Conservation (phyloP, 257 asterid species). For the Nicotiana undulata region DNA sequence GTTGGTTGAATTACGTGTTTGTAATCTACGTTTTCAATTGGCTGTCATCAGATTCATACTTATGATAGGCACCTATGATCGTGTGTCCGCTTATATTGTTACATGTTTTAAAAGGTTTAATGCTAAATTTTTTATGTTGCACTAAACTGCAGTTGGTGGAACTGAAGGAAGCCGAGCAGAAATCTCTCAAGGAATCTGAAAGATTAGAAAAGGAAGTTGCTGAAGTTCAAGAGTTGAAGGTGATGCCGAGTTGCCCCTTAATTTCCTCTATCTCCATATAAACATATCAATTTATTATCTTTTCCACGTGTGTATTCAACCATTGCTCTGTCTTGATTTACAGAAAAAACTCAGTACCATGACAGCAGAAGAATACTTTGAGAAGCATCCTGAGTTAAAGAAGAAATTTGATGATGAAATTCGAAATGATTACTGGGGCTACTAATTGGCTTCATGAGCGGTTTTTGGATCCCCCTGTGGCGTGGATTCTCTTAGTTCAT, state of each 20-base stretch:
- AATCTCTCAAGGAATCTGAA: conserved; percentile 69
- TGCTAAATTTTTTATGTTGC: not conserved
- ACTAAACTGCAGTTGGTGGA: conserved; percentile 64
- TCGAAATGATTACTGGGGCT: conserved; percentile 42
- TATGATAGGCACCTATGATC: not conserved
- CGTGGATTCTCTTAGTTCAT: conserved; percentile 27
- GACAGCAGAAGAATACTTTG: conserved; percentile 96
- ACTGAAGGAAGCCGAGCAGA: conserved; percentile 81
- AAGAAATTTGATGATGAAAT: conserved; percentile 50
- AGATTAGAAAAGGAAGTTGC: conserved; percentile 85
- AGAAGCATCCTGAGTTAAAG: conserved; percentile 88
- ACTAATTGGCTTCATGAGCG: conserved; percentile 5
- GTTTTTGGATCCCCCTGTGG: not conserved
- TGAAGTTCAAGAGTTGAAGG: conserved; percentile 84
- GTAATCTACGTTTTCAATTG: not conserved
- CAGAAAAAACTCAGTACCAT: conserved; percentile 83
- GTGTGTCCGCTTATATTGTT: not conserved
- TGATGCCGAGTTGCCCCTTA: conserved; percentile 9
- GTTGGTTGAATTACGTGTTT: not conserved
- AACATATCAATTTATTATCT: not conserved
- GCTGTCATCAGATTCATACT: not conserved
- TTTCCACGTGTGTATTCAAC: not conserved
- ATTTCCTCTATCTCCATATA: not conserved
- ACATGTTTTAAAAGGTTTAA: not conserved
- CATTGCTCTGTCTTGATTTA: conserved; percentile 15